Conservation (phyloP, 768 basidiomycete species). For the Podaxis sp. region DNA sequence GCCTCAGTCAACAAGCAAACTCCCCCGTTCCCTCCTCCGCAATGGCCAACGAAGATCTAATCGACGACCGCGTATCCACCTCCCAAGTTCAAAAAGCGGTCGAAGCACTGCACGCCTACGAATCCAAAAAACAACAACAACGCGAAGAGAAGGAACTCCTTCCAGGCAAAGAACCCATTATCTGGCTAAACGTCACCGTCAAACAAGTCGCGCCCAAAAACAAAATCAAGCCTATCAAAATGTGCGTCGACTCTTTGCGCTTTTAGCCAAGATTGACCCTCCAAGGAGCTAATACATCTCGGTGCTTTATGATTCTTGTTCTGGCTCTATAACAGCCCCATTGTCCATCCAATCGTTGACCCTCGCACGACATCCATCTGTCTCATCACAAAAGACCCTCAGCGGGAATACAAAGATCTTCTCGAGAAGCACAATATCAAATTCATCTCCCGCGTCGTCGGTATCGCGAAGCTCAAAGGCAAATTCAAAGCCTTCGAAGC, state of each 20-base stretch:
- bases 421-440: conserved; percentile 75
- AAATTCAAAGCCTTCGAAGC: conserved; percentile 88
- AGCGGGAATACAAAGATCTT: conserved; percentile 94
- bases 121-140: conserved; percentile 59
- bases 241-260: conserved; percentile 44
- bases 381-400: conserved; percentile 94
- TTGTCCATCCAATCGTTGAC: conserved; percentile 81
- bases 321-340: conserved; percentile 43
- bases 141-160: conserved; percentile 74
- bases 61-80: conserved; percentile 68
- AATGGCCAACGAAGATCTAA: conserved; percentile 53
- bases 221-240: conserved; percentile 77
- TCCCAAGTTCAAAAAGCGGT: conserved; percentile 79
- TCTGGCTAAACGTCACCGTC: conserved; percentile 88
- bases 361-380: conserved; percentile 80
- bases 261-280: background rate
- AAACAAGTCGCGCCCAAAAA: conserved; percentile 77
- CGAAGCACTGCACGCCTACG: conserved; percentile 73
- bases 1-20: background rate
- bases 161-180: conserved; percentile 73
- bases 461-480: conserved; percentile 87
- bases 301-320: background rate
- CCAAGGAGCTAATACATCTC: conserved; percentile 8
- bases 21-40: background rate
- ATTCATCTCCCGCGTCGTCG: conserved; percentile 91